Conservation (phyloP, 345 rosid genomes). For the Eucalyptus urophylla region DNA sequence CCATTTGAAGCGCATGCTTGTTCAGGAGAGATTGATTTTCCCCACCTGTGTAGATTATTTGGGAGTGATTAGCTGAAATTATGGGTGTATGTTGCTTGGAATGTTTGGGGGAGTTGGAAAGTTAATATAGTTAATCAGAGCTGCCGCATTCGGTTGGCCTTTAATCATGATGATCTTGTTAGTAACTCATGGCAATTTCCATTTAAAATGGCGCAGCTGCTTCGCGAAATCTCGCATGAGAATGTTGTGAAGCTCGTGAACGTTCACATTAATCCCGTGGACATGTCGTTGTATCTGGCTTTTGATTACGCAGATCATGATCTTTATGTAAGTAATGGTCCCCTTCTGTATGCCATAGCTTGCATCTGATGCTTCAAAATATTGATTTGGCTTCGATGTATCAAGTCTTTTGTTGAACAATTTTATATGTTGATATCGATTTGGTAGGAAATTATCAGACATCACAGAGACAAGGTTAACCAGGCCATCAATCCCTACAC, state of each 20-base stretch:
- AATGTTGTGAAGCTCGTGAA: slow-evolving; percentile 97
- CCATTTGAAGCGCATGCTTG: background rate
- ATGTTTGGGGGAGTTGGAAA: background rate
- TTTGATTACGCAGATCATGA: slow-evolving; percentile 95
- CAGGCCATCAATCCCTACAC: slow-evolving; percentile 70
- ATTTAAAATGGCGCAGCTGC: slow-evolving; percentile 27
- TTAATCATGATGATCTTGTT: background rate
- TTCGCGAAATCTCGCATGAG: slow-evolving; percentile 88
- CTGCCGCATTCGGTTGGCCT: background rate
- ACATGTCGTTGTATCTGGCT: slow-evolving; percentile 94
- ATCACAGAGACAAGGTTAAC: slow-evolving; percentile 76
- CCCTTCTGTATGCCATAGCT: background rate
- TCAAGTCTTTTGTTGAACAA: background rate
- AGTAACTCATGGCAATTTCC: background rate
- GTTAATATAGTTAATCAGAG: background rate
- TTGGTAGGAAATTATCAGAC: slow-evolving; percentile 61
- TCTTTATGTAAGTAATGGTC: slow-evolving; percentile 35
- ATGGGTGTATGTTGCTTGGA: background rate
- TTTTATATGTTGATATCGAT: background rate
- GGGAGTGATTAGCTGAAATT: background rate
- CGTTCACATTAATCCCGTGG: slow-evolving; percentile 90
- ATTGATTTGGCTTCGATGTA: background rate
- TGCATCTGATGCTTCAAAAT: background rate
- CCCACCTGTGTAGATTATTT: background rate
- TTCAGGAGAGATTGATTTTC: background rate